Evolutionary conservation across 768 basidiomycete genomes (phyloP).

Genomic region (Xerocomellus amylosporus): DNA sequence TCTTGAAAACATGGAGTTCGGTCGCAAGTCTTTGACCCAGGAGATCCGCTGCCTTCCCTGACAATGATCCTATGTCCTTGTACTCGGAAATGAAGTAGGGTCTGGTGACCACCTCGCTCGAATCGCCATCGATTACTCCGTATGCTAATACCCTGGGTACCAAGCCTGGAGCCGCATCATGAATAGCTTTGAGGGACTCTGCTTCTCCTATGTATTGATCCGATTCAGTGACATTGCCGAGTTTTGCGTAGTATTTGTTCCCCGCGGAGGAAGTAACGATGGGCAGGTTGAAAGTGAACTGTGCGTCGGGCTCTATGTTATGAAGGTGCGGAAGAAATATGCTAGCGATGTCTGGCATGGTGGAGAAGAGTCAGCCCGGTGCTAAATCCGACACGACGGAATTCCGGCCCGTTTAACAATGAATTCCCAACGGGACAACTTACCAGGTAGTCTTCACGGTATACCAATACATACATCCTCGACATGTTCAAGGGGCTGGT

Average conservation of each 20-base stretch:
- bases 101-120: slow-evolving; percentile 32
- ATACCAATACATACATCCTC: background rate
- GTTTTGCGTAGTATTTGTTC: slow-evolving; percentile 59
- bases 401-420: background rate
- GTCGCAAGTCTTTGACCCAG: slow-evolving; percentile 63
- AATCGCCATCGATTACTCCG: slow-evolving; percentile 36
- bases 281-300: slow-evolving; percentile 47
- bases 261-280: slow-evolving; percentile 57
- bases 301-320: slow-evolving; percentile 47
- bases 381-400: background rate
- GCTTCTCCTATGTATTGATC: slow-evolving; percentile 72
- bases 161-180: slow-evolving; percentile 62
- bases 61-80: slow-evolving; percentile 54
- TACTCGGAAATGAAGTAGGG: slow-evolving; percentile 78
- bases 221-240: slow-evolving; percentile 46
- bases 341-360: slow-evolving; percentile 17
- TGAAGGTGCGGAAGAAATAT: slow-evolving; percentile 45
- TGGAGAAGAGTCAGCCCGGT: background rate
- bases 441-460: too few relatives aligned
- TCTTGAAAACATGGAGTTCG: slow-evolving; percentile 60
- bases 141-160: slow-evolving; percentile 55
- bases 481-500: background rate
- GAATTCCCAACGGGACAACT: too few relatives aligned
- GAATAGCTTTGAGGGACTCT: slow-evolving; percentile 63
- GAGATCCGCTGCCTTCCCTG: slow-evolving; percentile 41